Percentiles rank a stretch among this genome's conserved stretches.
Evolutionary conservation across 2,329 filamentous ascomycete species (phyloP).

Genomic region (Aureobasidium leucospermi): DNA sequence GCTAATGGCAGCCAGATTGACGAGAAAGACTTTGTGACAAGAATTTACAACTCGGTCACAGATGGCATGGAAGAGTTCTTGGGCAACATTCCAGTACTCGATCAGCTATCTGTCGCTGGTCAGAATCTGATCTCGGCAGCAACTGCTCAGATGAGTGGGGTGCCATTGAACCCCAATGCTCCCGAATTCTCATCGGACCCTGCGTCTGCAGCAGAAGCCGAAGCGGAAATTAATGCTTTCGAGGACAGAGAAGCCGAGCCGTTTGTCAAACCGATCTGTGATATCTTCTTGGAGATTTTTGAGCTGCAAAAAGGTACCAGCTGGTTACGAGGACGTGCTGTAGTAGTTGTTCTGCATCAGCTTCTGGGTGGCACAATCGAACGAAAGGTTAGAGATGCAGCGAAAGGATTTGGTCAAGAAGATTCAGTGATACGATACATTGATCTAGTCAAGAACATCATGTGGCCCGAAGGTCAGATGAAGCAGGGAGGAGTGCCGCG

Average conservation of each 20-base stretch:
- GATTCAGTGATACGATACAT: constrained; percentile 73
- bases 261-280: constrained; percentile 97
- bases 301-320: constrained; percentile 92
- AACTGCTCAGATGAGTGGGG: constrained; percentile 42
- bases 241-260: constrained; percentile 84
- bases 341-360: constrained; percentile 93
- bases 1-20: constrained; percentile 58
- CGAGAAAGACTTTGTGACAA: constrained; percentile 73
- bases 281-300: constrained; percentile 93
- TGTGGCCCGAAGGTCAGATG: constrained; percentile 71
- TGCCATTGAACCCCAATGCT: constrained; percentile 33
- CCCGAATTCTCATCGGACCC: constrained; percentile 25
- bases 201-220: constrained; percentile 62
- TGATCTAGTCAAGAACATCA: constrained; percentile 59
- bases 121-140: constrained; percentile 82
- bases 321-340: constrained; percentile 90
- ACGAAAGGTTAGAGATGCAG: constrained; percentile 82
- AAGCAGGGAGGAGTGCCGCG: constrained; percentile 48
- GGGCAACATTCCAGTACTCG: constrained; percentile 89
- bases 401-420: constrained; percentile 66
- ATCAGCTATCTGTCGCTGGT: constrained; percentile 85
- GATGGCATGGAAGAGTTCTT: constrained; percentile 98
- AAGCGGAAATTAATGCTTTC: constrained; percentile 88
- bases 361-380: constrained; percentile 93
- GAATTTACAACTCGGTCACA: constrained; percentile 92